A percentile compares a stretch with the other conserved stretches of the same genome.
Evolutionary conservation across 2,329 filamentous ascomycete genomes (phyloP).

Genomic region (Cladosporium sp.): DNA sequence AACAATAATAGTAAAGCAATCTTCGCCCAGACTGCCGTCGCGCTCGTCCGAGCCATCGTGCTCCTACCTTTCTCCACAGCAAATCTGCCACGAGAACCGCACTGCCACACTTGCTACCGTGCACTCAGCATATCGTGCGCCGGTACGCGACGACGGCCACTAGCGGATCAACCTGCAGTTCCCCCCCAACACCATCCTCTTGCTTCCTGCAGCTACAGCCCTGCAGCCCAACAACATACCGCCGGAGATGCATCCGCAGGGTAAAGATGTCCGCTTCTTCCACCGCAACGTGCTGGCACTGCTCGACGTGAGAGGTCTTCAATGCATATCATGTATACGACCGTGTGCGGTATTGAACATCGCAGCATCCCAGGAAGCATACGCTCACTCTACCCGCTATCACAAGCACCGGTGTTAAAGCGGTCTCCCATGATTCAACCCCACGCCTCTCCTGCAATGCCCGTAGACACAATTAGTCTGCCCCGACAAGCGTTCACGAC

Average conservation of each 20-base stretch:
- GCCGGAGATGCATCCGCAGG: conserved; percentile 1
- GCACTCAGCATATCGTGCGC: background rate
- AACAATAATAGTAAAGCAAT: background rate
- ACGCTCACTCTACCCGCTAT: background rate
- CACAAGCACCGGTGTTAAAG: conserved; percentile 7
- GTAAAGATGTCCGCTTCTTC: background rate
- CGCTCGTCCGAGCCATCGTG: background rate
- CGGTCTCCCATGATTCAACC: background rate
- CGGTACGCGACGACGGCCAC: conserved; percentile 7
- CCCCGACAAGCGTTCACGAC: background rate
- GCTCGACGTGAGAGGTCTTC: background rate
- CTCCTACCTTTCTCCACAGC: conserved; percentile 9
- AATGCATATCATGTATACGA: background rate
- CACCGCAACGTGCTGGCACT: background rate
- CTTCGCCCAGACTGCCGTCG: background rate
- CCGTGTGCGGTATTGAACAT: background rate
- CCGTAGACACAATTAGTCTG: background rate
- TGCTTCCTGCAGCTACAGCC: background rate
- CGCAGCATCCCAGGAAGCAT: background rate
- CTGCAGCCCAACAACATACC: conserved; percentile 6
- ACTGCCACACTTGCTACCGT: conserved; percentile 13
- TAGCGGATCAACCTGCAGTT: conserved; percentile 15
- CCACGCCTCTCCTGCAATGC: background rate
- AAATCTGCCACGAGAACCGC: conserved; percentile 13
- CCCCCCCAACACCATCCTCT: conserved; percentile 15